Evolutionary conservation across 768 basidiomycete genomes (phyloP), one percentile per base, ranked within the genome.

Genomic region (Mycena amicta): DNA sequence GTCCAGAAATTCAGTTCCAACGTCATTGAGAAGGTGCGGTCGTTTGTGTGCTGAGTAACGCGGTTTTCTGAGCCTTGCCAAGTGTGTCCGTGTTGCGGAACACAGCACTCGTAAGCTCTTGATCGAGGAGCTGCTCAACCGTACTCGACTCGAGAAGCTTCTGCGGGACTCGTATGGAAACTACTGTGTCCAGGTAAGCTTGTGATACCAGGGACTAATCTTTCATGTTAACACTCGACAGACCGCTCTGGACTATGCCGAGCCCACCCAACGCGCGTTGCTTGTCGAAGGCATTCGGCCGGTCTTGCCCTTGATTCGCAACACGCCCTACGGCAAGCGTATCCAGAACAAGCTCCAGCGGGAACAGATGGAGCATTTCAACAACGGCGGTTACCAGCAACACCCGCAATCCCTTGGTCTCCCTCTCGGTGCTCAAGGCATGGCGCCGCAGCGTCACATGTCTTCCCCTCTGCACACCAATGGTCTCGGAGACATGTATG

Each of bases 1-100:
- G 96, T 98, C 16, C 97, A 99, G 74, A 99, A 99, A 77, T 99
- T 99, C 77, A 96, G 94, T 62, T 98, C 96, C 60, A 99, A 99
- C 72, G 97, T 99, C 59, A 95, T 97, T 61, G 95, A 97, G 77
- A 97, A 97, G 83, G 91, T 90, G 37, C 11, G 74, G 60, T 20
- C 45, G 43, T 33, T 27, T 52, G 46, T 41, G 46, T 56, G 12
- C 26, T 30, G 47, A 5, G 56, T 37, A 13, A 55, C 27, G 23
- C n/a, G 47, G 18, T 33, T 26, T 33, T 50, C 51, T 59, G 15
- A 51, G 31, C n/a, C 25, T 56, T 40, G 60, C 23, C 29, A 31
- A 88, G 86, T 88, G 86, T 65, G 73, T 99, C 69, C 95, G 97
- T 40, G 97, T 98, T 53, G 96, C 96, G 52, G 97, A 99, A 74